Evolutionary conservation across 2,329 filamentous ascomycete genomes (phyloP).

Genomic region (Aspergillus fumigatus): DNA sequence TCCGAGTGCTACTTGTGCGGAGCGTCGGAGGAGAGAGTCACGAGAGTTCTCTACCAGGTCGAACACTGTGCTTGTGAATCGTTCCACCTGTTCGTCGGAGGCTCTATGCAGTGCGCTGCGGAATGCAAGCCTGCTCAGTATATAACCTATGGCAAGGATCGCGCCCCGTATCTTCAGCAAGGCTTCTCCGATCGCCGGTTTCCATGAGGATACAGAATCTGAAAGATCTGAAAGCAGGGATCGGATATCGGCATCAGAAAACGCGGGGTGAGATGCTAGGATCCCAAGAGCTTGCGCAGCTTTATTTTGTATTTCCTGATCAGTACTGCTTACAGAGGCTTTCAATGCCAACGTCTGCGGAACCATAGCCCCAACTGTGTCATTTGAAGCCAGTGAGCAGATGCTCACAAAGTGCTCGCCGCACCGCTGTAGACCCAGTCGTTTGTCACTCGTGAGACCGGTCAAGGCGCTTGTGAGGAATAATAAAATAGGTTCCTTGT

Average conservation of each 20-base stretch:
- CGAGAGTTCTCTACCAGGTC: conserved; percentile 51
- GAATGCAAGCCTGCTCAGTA: conserved; percentile 54
- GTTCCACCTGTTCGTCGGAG: conserved; percentile 35
- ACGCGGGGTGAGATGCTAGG: conserved; percentile 60
- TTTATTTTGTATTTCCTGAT: conserved; percentile 60
- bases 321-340: conserved; percentile 64
- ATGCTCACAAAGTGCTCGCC: conserved; percentile 51
- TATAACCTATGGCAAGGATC: conserved; percentile 55
- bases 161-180: conserved; percentile 58
- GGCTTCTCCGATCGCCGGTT: conserved; percentile 55
- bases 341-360: conserved; percentile 51
- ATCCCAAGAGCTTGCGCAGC: conserved; percentile 72
- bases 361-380: conserved; percentile 48
- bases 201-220: conserved; percentile 48
- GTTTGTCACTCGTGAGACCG: conserved; percentile 37
- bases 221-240: conserved; percentile 46
- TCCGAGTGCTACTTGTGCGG: conserved; percentile 54
- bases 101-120: conserved; percentile 36
- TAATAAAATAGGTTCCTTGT: conserved; percentile 35
- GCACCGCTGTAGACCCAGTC: conserved; percentile 42
- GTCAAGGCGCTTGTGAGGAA: conserved; percentile 45
- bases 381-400: conserved; percentile 52
- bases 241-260: conserved; percentile 38
- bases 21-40: conserved; percentile 55
- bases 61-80: conserved; percentile 44